Evolutionary conservation across 1,139 yeast genomes (phyloP), one percentile per base, ranked within the genome.

Genomic region (Scheffersomyces parashehatae): DNA sequence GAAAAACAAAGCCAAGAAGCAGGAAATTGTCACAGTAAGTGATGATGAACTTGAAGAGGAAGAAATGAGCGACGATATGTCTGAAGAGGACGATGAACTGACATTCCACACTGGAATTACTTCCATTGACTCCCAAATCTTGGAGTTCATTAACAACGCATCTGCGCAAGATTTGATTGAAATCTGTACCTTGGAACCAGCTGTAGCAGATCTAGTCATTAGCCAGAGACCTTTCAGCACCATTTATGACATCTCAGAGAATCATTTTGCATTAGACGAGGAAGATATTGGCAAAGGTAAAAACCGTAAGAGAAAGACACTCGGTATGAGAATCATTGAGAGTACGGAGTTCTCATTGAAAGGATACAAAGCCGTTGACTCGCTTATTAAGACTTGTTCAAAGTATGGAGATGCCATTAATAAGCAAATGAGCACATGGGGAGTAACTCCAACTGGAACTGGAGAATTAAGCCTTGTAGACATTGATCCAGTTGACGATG

Each of bases 291-390:
- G 64, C 14, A 62, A 60, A 11, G 59, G 60, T 46, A 60, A 40
- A 15, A 41, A 59, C 52, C 48, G 47, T 32, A 60, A 55, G 46
- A 68, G 68, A 37, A 86, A 85, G 62, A 74, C 85, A 2, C 77
- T 81, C 39, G 97, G 97, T 8, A 85, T 85, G 54, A 81, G 82
- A 58, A 77, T 89, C 39, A 79, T 90, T 24, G 96, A 88, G 48
- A 85, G 79, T 29, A 79, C 89, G 6, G 79, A 78, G 43, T 68
- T 74, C 48, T 84, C 91, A 15, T 72, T 93, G 51, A 81, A 82
- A 54, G 99, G 99, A 3, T 95, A 93, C 60, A 85, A 84, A 49
- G 98, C 99, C 0, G 96, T 93, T 32, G 98, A 93, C 57, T 85
- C 95, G 20, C 73, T 95, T 53, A 88, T 95, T 46, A 82, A 83